A percentile compares a stretch with the other conserved stretches of the same genome.
Conservation (phyloP, 2,329 filamentous ascomycete genomes). For the Volutella citrinella region DNA sequence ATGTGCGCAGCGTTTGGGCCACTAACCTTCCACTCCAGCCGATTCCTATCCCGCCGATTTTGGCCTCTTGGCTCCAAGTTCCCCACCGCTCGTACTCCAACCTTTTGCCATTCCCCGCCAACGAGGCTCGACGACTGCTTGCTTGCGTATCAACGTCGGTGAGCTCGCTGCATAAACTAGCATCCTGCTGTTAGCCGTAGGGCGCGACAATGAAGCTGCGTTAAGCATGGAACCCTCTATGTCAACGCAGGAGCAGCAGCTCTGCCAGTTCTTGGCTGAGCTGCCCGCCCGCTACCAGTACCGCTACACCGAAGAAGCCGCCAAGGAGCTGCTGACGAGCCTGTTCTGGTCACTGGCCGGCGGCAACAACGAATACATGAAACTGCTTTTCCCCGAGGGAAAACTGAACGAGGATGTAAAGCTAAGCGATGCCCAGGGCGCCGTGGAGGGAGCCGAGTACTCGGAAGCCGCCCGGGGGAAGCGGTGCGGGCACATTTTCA, state of each 20-base stretch:
- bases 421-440: constrained; percentile 82
- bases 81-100: too few species aligned
- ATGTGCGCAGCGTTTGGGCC: too few species aligned
- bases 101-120: too few species aligned
- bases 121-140: too few species aligned
- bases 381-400: constrained; percentile 78
- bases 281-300: constrained; percentile 72
- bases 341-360: constrained; percentile 87
- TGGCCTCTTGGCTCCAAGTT: too few species aligned
- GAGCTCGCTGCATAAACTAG: too few species aligned
- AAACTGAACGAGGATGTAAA: constrained; percentile 66
- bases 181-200: too few species aligned
- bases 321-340: constrained; percentile 67
- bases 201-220: constrained; percentile 27
- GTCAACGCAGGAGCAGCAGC: constrained; percentile 72
- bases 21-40: too few species aligned
- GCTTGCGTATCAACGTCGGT: too few species aligned
- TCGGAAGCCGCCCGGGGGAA: constrained; percentile 88
- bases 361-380: constrained; percentile 69
- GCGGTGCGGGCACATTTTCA: constrained; percentile 96
- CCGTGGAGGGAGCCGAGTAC: constrained; percentile 92
- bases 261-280: constrained; percentile 77
- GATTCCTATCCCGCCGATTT: too few species aligned
- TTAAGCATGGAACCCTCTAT: constrained; percentile 50
- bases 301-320: constrained; percentile 71